Evolutionary conservation across 495 filamentous ascomycete genomes (phyloP), one percentile per base, ranked within the genome.

Genomic region (Elaphomyces granulatus): DNA sequence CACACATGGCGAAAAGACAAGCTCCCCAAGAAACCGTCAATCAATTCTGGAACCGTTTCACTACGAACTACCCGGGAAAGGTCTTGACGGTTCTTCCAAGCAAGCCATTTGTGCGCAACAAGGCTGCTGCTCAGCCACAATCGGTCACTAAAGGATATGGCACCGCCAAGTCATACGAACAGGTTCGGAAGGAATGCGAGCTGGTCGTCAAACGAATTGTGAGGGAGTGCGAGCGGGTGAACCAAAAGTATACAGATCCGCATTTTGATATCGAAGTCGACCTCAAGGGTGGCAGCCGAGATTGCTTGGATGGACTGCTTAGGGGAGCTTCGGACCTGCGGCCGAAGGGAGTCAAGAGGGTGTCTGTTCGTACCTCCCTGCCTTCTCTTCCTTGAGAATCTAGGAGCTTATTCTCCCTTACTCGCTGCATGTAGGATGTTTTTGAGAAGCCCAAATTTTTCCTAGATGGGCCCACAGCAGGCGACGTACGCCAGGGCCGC

Each of bases 221-320:
- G 7, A 75, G 69, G 45, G 86, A 94, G 58, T 94, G 87, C 56
- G 66, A 76, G 17, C 70, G 83, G 7, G 65, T 90, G 42, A 94
- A 95, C 55, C 78, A 85, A 53, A 93, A 88, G 56, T 95, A 94
- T 51, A 73, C 80, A 3, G 87, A 95, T 58, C 74, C 79, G 18
- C 77, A 88, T 56, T 94, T 94, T 52, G 83, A 94, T 54, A 78
- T 95, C 36, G 82, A 87, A 48, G 66, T 72, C 39, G 87, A 92
- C 51, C 62, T 87, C 38, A 83, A 84, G 63, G 64, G 62, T 20
- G 63, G 61, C 10, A 53, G 48, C 15, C 64, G 70, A 41, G 62
- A 81, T 57, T 81, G 70, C 49, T 63, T 86, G 31, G 72, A 81
- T 63, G 68, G 75, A 30, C 60, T 88, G 45, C 52, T 59, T 38